These are phyloP conservation scores for Leishmania major DNA, from an alignment of 208 protist species.

Conservation along the genomic window DNA sequence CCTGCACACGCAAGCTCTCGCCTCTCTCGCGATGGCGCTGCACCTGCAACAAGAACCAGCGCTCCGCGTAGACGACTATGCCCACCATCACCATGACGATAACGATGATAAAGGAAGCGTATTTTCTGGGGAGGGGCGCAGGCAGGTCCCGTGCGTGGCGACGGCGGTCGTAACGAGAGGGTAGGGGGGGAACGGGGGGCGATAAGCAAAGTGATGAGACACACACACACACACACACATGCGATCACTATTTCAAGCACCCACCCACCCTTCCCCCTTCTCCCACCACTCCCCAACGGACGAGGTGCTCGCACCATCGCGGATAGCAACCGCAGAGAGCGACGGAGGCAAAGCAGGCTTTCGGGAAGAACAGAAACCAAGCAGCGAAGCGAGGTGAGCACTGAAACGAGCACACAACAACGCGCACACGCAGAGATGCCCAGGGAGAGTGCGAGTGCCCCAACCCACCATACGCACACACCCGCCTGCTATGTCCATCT, in stretches of 20 bases:
- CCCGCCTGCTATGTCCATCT: neutral
- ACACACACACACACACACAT: no score
- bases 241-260: neutral
- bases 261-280: no score
- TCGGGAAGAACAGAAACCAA: neutral
- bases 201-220: neutral
- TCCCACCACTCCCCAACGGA: no score
- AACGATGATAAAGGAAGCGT: neutral
- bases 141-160: no score
- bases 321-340: no score
- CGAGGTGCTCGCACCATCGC: no score
- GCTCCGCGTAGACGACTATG: neutral
- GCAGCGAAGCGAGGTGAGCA: neutral
- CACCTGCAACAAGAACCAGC: neutral
- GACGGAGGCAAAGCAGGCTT: no score
- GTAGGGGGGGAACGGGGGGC: neutral
- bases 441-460: neutral
- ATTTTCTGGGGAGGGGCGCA: neutral
- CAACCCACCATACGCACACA: neutral
- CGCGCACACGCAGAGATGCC: neutral
- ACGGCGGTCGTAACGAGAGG: neutral
- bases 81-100: neutral
- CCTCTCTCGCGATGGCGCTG: neutral
- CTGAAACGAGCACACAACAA: slow-evolving; percentile 1
- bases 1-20: neutral